Percentiles rank a stretch among this genome's conserved stretches.
phyloP scores from a whole-genome alignment of 2,329 filamentous ascomycete species.

The Microdochium paspali region DNA sequence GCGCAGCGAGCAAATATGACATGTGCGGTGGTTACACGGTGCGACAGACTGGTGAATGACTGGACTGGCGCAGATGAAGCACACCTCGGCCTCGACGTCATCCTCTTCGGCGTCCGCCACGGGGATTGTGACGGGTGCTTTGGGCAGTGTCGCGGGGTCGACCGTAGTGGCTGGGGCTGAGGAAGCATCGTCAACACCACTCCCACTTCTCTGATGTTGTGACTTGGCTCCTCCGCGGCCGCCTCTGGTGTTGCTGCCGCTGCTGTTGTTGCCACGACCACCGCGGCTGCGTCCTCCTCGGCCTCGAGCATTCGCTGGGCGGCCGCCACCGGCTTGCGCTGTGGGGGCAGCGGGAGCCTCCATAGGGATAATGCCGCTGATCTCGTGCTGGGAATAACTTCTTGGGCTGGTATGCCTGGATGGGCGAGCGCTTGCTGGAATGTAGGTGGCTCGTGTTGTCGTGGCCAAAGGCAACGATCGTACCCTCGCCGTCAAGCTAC shows the following conservation, averaged over 20 bases:
- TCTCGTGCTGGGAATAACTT: too few relatives aligned
- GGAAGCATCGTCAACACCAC: slow-evolving; percentile 1
- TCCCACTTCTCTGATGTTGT: not conserved
- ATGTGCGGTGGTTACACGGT: slow-evolving; percentile 93
- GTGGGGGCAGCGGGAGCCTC: not conserved
- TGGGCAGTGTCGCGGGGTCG: slow-evolving; percentile 3
- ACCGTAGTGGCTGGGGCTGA: slow-evolving; percentile 3
- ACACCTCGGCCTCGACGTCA: slow-evolving; percentile 66
- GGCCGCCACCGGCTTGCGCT: not conserved
- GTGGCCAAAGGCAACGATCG: too few relatives aligned
- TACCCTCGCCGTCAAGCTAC: too few relatives aligned
- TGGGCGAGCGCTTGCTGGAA: too few relatives aligned
- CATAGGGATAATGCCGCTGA: not conserved
- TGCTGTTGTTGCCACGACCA: slow-evolving; percentile 8
- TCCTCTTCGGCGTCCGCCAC: slow-evolving; percentile 33
- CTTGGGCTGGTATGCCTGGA: too few relatives aligned
- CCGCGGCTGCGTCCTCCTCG: slow-evolving; percentile 7
- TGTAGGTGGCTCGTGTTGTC: too few relatives aligned
- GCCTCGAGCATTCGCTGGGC: slow-evolving; percentile 1
- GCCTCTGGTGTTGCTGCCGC: slow-evolving; percentile 1
- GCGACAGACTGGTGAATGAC: slow-evolving; percentile 82
- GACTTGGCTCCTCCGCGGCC: not conserved
- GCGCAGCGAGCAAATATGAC: slow-evolving; percentile 88
- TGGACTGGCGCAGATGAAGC: slow-evolving; percentile 93
- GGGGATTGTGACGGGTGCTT: slow-evolving; percentile 3